phyloP scores from a whole-genome alignment of 371 early-diverging fungal species.

The Batkoa obscura region DNA sequence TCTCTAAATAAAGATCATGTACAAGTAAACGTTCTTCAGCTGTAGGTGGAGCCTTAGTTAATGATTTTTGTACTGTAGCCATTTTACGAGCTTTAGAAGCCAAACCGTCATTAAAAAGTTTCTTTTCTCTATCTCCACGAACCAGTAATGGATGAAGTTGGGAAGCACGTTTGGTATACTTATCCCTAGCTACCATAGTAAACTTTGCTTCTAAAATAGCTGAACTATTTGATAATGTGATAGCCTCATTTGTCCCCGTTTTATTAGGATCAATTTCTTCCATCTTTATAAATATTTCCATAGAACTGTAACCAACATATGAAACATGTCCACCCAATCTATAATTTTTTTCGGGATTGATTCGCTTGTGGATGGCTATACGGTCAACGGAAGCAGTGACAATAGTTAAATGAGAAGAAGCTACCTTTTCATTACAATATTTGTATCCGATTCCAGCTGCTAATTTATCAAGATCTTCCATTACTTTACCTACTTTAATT shows the following conservation, averaged over 20 bases:
- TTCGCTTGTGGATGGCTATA: conserved; percentile 49
- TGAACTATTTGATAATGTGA: conserved; percentile 11
- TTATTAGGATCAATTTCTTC: too few relatives aligned
- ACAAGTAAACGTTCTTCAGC: conserved; percentile 60
- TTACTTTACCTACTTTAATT: conserved; percentile 38
- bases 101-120: conserved; percentile 50
- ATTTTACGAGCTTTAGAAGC: conserved; percentile 11
- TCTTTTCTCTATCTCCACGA: conserved; percentile 48
- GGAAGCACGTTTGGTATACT: conserved; percentile 42
- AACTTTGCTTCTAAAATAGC: conserved; percentile 59
- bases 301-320: conserved; percentile 71
- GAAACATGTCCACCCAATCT: conserved; percentile 59
- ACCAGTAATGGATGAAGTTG: conserved; percentile 53
- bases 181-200: conserved; percentile 80
- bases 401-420: conserved; percentile 41
- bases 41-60: conserved; percentile 56
- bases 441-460: conserved; percentile 64
- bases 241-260: conserved; percentile 5
- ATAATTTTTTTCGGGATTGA: conserved; percentile 44
- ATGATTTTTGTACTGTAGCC: background rate
- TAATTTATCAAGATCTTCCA: conserved; percentile 68
- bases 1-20: conserved; percentile 59
- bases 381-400: conserved; percentile 85
- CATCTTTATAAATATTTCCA: conserved; percentile 64
- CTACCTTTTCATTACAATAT: conserved; percentile 39